phyloP scores from a whole-genome alignment of 768 basidiomycete species.

The Rhodotorula paludigena region DNA sequence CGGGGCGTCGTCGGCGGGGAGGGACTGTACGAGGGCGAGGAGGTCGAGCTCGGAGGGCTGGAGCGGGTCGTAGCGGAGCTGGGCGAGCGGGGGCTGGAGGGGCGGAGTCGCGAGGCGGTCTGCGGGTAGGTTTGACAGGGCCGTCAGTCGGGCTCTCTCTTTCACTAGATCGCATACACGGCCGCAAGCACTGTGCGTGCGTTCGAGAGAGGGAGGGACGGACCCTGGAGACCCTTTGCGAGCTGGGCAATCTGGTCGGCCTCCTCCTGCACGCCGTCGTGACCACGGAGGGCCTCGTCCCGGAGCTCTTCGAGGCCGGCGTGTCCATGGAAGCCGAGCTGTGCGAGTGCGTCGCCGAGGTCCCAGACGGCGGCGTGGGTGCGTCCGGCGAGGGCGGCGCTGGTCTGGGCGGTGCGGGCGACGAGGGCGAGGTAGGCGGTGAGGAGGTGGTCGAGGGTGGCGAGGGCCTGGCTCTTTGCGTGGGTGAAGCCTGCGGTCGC shows the following conservation, averaged over 20 bases:
- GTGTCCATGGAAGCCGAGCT: slow-evolving; percentile 9
- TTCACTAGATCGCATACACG: neutral
- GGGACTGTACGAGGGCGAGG: slow-evolving; percentile 7
- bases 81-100: neutral
- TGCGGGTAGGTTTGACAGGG: neutral
- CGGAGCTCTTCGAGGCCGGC: slow-evolving; percentile 5
- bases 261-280: slow-evolving; percentile 29
- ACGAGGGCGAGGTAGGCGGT: slow-evolving; percentile 22
- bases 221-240: slow-evolving; percentile 24
- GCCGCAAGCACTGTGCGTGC: neutral
- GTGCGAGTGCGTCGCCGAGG: slow-evolving; percentile 9
- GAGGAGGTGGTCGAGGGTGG: slow-evolving; percentile 36
- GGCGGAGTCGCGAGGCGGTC: slow-evolving; percentile 7
- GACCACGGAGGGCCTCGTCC: slow-evolving; percentile 6
- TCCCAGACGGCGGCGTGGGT: slow-evolving; percentile 23
- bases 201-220: neutral
- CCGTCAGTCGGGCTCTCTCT: no score
- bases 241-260: slow-evolving; percentile 10
- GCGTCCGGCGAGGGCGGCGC: slow-evolving; percentile 25
- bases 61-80: slow-evolving; percentile 22
- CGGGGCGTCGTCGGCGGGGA: slow-evolving; percentile 1
- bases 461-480: slow-evolving; percentile 5
- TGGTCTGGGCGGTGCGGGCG: neutral
- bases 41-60: slow-evolving; percentile 3
- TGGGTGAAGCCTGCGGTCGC: slow-evolving; percentile 20